These are phyloP conservation scores for Colletotrichum lentis DNA, from an alignment of 2,329 filamentous ascomycete species.

Conservation along the genomic window DNA sequence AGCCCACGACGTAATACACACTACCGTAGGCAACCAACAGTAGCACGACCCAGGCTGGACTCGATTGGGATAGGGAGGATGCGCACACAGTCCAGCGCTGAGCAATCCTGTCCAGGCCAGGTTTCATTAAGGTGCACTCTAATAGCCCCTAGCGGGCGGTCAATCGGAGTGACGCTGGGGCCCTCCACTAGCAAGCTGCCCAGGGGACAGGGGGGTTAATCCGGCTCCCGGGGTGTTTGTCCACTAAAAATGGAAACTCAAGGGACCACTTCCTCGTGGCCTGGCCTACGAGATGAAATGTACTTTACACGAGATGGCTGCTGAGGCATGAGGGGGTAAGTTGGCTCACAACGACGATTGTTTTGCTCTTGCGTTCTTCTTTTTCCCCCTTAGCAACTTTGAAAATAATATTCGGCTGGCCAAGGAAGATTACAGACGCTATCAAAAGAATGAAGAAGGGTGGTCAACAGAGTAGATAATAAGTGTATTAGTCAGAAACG, in stretches of 20 bases:
- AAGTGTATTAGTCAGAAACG: constrained; percentile 1
- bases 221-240: constrained; percentile 24
- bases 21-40: constrained; percentile 28
- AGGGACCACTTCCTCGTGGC: constrained; percentile 23
- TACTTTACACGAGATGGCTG: constrained; percentile 3
- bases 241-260: constrained; percentile 12
- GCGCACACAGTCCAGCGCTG: constrained; percentile 18
- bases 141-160: constrained; percentile 27
- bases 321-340: neutral
- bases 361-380: neutral
- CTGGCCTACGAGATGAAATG: constrained; percentile 13
- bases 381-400: neutral
- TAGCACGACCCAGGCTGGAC: constrained; percentile 18
- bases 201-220: constrained; percentile 28
- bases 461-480: neutral
- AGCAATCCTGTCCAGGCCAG: constrained; percentile 32
- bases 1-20: constrained; percentile 38
- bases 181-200: constrained; percentile 18
- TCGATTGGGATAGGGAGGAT: constrained; percentile 35
- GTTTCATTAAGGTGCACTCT: constrained; percentile 36
- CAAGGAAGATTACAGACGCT: neutral
- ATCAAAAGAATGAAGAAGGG: neutral
- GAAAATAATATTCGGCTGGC: neutral
- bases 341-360: neutral
- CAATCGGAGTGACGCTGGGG: constrained; percentile 34